Evolutionary conservation across 495 filamentous ascomycete species (phyloP).

Genomic region (Antarctomyces pellizariae): DNA sequence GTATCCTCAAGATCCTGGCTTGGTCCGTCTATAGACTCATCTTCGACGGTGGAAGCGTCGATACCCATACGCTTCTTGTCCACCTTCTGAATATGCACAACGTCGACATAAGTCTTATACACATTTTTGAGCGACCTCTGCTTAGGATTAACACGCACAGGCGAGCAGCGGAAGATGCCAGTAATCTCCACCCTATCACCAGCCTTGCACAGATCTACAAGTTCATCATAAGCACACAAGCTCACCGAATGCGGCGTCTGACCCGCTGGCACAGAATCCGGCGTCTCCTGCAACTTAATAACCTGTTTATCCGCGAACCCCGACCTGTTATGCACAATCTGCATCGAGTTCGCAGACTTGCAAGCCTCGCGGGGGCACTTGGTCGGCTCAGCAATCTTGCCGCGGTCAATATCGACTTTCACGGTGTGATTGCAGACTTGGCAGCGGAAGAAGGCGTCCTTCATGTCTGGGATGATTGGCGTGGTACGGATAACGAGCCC

Average conservation of each 20-base stretch:
- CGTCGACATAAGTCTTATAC: slow-evolving; percentile 96
- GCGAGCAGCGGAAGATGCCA: slow-evolving; percentile 85
- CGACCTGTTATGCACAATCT: slow-evolving; percentile 92
- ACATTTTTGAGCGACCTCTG: slow-evolving; percentile 80
- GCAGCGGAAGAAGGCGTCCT: slow-evolving; percentile 81
- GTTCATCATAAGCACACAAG: slow-evolving; percentile 85
- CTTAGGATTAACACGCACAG: slow-evolving; percentile 84
- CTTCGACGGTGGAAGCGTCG: slow-evolving; percentile 72
- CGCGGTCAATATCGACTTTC: slow-evolving; percentile 77
- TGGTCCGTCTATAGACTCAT: slow-evolving; percentile 54
- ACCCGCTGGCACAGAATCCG: slow-evolving; percentile 78
- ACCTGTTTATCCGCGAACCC: slow-evolving; percentile 93
- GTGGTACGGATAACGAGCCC: slow-evolving; percentile 91
- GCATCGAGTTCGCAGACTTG: slow-evolving; percentile 79
- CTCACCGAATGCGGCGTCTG: slow-evolving; percentile 98
- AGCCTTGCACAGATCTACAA: slow-evolving; percentile 93
- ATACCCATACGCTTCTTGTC: slow-evolving; percentile 85
- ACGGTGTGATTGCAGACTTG: slow-evolving; percentile 77
- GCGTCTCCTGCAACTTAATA: slow-evolving; percentile 96
- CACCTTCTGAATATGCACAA: slow-evolving; percentile 85
- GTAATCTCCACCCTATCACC: slow-evolving; percentile 93
- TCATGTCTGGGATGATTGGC: slow-evolving; percentile 95
- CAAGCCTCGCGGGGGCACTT: slow-evolving; percentile 71
- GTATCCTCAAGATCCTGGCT: slow-evolving; percentile 55
- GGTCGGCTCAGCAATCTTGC: slow-evolving; percentile 87